Conservation (phyloP, 805 yeast species). For the Saccharomyces paradoxus region DNA sequence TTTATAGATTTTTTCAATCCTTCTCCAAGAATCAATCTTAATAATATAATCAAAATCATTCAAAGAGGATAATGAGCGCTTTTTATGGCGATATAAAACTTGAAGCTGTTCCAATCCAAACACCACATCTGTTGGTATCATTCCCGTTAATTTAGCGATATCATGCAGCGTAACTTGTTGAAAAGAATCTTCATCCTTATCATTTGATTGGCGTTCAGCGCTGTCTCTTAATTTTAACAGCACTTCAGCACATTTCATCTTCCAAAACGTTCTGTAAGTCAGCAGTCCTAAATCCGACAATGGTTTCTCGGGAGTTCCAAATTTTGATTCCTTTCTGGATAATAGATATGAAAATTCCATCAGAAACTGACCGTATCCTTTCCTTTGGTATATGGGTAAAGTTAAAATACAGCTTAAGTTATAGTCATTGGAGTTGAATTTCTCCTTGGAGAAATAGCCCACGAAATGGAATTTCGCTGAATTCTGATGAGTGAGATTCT, state of each 20-base stretch:
- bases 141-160: slow-evolving; percentile 66
- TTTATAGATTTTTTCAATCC: slow-evolving; percentile 32
- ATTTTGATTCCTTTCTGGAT: slow-evolving; percentile 60
- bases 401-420: slow-evolving; percentile 89
- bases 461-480: slow-evolving; percentile 59
- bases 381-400: slow-evolving; percentile 76
- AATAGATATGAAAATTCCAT: slow-evolving; percentile 84
- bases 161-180: slow-evolving; percentile 46
- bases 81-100: slow-evolving; percentile 35
- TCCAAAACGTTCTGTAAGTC: slow-evolving; percentile 87
- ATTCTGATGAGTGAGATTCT: slow-evolving; percentile 9
- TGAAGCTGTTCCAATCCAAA: slow-evolving; percentile 76
- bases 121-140: slow-evolving; percentile 79
- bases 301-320: slow-evolving; percentile 95
- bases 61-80: slow-evolving; percentile 28
- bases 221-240: slow-evolving; percentile 14
- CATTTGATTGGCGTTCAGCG: neutral
- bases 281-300: slow-evolving; percentile 76
- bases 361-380: slow-evolving; percentile 81
- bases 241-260: slow-evolving; percentile 46
- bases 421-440: slow-evolving; percentile 61
- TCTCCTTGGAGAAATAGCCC: slow-evolving; percentile 90
- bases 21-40: slow-evolving; percentile 36
- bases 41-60: slow-evolving; percentile 51
- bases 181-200: neutral